phyloP scores from a whole-genome alignment of 2,329 filamentous ascomycete species.

The Cladosporium velox region DNA sequence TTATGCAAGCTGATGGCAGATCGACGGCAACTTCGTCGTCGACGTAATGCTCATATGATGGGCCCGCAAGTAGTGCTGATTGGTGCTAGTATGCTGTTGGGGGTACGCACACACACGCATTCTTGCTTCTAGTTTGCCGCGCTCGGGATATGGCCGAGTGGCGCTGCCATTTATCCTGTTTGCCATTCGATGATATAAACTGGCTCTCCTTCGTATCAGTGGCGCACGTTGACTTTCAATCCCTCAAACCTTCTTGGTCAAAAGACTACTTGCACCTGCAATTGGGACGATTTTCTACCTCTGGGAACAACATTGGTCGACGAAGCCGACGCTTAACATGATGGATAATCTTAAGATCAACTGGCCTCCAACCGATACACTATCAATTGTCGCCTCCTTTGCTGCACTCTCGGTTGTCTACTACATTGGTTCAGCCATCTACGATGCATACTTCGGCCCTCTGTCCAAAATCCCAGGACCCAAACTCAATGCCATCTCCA shows the following conservation, averaged over 20 bases:
- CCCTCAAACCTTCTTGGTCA: not conserved
- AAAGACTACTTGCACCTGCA: not conserved
- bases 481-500: slow-evolving; percentile 29
- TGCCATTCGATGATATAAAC: not conserved
- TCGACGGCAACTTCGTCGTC: not conserved
- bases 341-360: not conserved
- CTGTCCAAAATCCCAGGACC: slow-evolving; percentile 48
- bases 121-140: not conserved
- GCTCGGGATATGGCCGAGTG: not conserved
- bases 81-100: not conserved
- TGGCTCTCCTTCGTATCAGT: not conserved
- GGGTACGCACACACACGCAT: not conserved
- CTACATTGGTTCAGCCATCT: slow-evolving; percentile 29
- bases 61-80: slow-evolving; percentile 7
- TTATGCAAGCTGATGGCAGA: slow-evolving; percentile 6
- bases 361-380: slow-evolving; percentile 5
- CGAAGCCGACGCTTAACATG: not conserved
- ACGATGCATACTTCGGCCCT: slow-evolving; percentile 48
- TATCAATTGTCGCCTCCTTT: slow-evolving; percentile 20
- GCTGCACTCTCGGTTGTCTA: slow-evolving; percentile 25
- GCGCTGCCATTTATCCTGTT: not conserved
- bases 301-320: not conserved
- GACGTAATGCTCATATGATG: not conserved
- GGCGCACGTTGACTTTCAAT: not conserved
- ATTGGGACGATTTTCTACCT: too few relatives aligned